Evolutionary conservation across 352 stramenopile species (phyloP).

Genomic region (Peronospora farinosa): DNA sequence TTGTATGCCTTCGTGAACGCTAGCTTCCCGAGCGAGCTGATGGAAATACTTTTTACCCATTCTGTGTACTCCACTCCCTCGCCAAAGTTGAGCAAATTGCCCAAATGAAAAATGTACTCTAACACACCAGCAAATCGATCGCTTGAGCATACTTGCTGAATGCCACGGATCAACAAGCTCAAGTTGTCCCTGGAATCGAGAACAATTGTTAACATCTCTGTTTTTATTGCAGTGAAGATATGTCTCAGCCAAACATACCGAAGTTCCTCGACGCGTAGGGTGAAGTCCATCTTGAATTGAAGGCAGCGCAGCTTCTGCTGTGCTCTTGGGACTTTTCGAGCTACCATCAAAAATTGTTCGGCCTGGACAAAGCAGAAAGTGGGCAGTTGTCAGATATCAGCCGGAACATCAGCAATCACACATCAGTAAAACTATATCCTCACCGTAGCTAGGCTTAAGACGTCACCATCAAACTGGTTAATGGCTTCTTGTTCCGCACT

Average conservation of each 20-base stretch:
- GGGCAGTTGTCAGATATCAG: not conserved
- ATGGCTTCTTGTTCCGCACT: conserved; percentile 64
- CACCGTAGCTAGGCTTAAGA: conserved; percentile 41
- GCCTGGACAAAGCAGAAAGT: conserved; percentile 26
- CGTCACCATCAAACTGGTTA: conserved; percentile 50
- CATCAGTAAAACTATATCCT: not conserved
- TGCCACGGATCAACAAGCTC: conserved; percentile 52
- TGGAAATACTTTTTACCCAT: conserved; percentile 58
- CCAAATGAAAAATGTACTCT: conserved; percentile 64
- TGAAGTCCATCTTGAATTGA: conserved; percentile 78
- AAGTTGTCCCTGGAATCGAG: conserved; percentile 40
- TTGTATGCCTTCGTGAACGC: conserved; percentile 78
- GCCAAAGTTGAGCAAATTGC: conserved; percentile 67
- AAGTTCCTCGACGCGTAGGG: conserved; percentile 55
- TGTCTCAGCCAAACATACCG: conserved; percentile 32
- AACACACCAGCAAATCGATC: conserved; percentile 54
- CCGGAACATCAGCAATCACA: not conserved
- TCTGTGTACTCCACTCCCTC: conserved; percentile 37
- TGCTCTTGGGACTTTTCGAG: conserved; percentile 52
- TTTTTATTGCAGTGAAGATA: not conserved
- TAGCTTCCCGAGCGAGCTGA: conserved; percentile 70
- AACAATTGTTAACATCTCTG: conserved; percentile 2
- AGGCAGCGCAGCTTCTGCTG: conserved; percentile 67
- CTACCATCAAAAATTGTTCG: conserved; percentile 69
- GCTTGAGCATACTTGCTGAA: conserved; percentile 68